Percentiles rank a stretch among this genome's conserved stretches.
These are phyloP conservation scores for Neurospora hispaniola DNA, from an alignment of 495 filamentous ascomycete genomes.

Conservation along the genomic window DNA sequence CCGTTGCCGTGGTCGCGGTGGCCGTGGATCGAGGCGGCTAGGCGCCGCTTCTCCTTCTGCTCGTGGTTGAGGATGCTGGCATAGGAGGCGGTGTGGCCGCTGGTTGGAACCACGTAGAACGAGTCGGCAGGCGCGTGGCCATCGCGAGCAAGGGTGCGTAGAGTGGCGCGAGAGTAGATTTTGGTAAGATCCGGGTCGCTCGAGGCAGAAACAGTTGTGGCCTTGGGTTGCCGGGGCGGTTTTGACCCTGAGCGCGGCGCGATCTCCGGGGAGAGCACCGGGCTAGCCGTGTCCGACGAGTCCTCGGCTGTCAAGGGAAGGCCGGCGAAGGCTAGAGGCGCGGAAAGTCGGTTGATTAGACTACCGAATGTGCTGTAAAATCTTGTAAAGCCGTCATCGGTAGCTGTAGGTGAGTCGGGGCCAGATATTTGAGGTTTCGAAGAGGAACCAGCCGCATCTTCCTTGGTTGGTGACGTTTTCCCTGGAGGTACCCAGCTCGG, in stretches of 20 bases:
- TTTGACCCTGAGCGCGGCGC: slow-evolving; percentile 13
- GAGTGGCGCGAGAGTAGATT: slow-evolving; percentile 69
- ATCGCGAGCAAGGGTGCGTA: slow-evolving; percentile 49
- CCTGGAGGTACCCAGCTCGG: slow-evolving; percentile 35
- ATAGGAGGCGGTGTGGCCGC: slow-evolving; percentile 81
- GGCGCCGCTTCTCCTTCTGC: slow-evolving; percentile 49
- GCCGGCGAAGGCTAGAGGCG: slow-evolving; percentile 83
- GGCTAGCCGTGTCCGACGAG: slow-evolving; percentile 22
- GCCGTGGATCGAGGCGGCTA: slow-evolving; percentile 28
- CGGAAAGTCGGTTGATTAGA: slow-evolving; percentile 72
- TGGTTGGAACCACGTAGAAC: slow-evolving; percentile 90
- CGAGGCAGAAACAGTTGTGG: slow-evolving; percentile 1
- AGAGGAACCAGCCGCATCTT: slow-evolving; percentile 14
- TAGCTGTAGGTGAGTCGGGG: slow-evolving; percentile 9
- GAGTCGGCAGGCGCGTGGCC: slow-evolving; percentile 55
- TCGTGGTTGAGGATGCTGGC: slow-evolving; percentile 72
- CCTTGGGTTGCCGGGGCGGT: slow-evolving; percentile 26
- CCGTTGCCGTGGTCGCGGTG: slow-evolving; percentile 12
- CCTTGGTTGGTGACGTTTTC: slow-evolving; percentile 13
- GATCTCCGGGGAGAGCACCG: slow-evolving; percentile 6
- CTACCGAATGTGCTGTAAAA: slow-evolving; percentile 86
- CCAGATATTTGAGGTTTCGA: slow-evolving; percentile 6
- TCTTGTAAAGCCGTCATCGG: slow-evolving; percentile 73
- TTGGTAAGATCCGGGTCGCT: slow-evolving; percentile 64
- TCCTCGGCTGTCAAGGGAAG: slow-evolving; percentile 62